A percentile compares a stretch with the other conserved stretches of the same genome.
Evolutionary conservation across 495 filamentous ascomycete species (phyloP).

Genomic region (Letharia lupina): DNA sequence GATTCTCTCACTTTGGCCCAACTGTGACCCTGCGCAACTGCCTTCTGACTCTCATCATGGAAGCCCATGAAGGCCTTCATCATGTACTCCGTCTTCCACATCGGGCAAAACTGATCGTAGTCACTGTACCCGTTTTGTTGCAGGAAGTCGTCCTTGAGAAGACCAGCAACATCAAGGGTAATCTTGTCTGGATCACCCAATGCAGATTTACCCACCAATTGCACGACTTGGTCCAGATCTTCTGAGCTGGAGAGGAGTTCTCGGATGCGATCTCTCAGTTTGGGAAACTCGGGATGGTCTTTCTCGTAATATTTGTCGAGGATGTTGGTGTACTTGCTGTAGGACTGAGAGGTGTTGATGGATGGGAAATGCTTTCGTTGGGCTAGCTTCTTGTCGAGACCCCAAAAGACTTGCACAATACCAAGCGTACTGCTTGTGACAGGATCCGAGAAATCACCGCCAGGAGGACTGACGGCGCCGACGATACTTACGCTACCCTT

Average conservation of each 20-base stretch:
- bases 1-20: conserved; percentile 91
- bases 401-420: conserved; percentile 99
- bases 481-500: conserved; percentile 94
- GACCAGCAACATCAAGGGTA: conserved; percentile 80
- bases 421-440: conserved; percentile 89
- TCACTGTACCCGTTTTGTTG: conserved; percentile 99
- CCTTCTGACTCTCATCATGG: conserved; percentile 96
- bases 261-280: conserved; percentile 82
- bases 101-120: conserved; percentile 96
- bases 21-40: conserved; percentile 74
- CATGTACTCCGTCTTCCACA: conserved; percentile 99
- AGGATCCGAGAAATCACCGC: conserved; percentile 98
- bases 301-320: conserved; percentile 91
- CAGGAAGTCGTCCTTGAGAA: conserved; percentile 97
- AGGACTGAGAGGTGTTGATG: conserved; percentile 90
- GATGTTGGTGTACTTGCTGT: conserved; percentile 88
- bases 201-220: conserved; percentile 95
- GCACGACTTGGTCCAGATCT: conserved; percentile 96
- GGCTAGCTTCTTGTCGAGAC: conserved; percentile 97
- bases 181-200: conserved; percentile 98
- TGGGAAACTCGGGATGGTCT: conserved; percentile 87
- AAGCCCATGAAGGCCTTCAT: conserved; percentile 99
- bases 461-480: conserved; percentile 91
- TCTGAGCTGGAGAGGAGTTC: conserved; percentile 90
- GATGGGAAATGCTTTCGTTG: conserved; percentile 99